These are phyloP conservation scores for Pisolithus thermaeus DNA, from an alignment of 1,284 basidiomycete genomes.

Conservation along the genomic window DNA sequence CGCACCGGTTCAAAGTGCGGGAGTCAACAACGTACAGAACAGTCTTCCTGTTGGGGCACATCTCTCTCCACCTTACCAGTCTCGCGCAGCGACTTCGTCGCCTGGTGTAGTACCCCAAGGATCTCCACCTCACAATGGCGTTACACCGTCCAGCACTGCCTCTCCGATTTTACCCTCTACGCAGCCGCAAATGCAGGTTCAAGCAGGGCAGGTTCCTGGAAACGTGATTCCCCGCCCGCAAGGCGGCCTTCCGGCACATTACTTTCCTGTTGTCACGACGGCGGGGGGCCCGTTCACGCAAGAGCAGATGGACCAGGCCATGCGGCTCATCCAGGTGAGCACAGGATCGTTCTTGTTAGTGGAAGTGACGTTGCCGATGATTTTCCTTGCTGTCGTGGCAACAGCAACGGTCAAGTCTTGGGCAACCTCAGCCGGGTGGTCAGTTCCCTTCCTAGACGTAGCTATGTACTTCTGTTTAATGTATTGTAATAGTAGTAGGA, in stretches of 20 bases:
- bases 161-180: constrained; percentile 46
- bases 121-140: constrained; percentile 41
- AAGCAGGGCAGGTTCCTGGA: constrained; percentile 28
- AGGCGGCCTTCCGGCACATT: constrained; percentile 30
- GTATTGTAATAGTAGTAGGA: constrained; percentile 8
- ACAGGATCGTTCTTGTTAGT: not conserved
- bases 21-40: constrained; percentile 17
- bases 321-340: constrained; percentile 31
- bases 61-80: constrained; percentile 37
- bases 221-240: constrained; percentile 31
- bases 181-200: constrained; percentile 29
- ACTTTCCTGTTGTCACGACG: constrained; percentile 26
- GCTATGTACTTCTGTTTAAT: constrained; percentile 13
- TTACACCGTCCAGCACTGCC: constrained; percentile 33
- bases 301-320: constrained; percentile 37
- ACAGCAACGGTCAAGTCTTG: constrained; percentile 20
- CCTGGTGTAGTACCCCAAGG: constrained; percentile 34
- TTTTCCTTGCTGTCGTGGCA: not conserved
- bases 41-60: constrained; percentile 30
- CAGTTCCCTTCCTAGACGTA: constrained; percentile 27
- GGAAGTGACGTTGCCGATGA: constrained; percentile 4
- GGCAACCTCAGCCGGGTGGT: constrained; percentile 25
- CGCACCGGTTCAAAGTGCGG: constrained; percentile 25
- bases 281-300: constrained; percentile 26
- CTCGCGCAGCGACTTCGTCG: constrained; percentile 43